These are phyloP conservation scores for Clarkia xantiana DNA, from an alignment of 345 rosid genomes.

Conservation along the genomic window DNA sequence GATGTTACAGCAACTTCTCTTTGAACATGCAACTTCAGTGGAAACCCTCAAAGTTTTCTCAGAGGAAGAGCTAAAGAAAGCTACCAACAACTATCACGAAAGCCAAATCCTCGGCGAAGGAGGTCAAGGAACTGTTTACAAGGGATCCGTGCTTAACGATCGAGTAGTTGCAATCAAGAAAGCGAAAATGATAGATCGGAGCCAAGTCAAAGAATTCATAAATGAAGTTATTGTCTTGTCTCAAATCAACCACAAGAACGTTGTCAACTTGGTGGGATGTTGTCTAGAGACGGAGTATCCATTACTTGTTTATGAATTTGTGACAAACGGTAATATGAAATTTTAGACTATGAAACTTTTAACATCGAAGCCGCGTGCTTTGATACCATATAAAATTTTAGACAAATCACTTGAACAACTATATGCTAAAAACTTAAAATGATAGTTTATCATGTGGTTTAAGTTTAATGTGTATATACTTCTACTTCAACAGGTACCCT, in stretches of 20 bases:
- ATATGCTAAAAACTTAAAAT: too few species aligned
- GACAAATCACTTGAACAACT: too few species aligned
- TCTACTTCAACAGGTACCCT: too few species aligned
- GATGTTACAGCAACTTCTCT: neutral
- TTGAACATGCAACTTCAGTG: neutral
- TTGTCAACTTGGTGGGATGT: conserved; percentile 16
- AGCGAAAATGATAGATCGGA: conserved; percentile 5
- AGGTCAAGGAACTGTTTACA: conserved; percentile 19
- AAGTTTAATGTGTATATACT: too few species aligned
- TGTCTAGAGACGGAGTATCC: conserved; percentile 19
- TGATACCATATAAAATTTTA: too few species aligned
- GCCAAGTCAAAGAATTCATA: conserved; percentile 13
- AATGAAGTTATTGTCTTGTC: conserved; percentile 16
- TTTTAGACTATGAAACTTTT: too few species aligned
- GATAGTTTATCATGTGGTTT: too few species aligned
- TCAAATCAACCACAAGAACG: conserved; percentile 18
- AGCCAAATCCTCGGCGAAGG: conserved; percentile 21
- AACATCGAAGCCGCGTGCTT: too few species aligned
- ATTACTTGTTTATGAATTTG: conserved; percentile 12
- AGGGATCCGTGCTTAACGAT: conserved; percentile 6
- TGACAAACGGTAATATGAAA: too few species aligned
- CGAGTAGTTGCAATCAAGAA: conserved; percentile 19
- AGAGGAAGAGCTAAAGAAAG: conserved; percentile 16
- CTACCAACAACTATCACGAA: conserved; percentile 17
- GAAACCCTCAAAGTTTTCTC: conserved; percentile 14